These are phyloP conservation scores for Xylaria sp. DNA, from an alignment of 2,329 filamentous ascomycete genomes.

Conservation along the genomic window DNA sequence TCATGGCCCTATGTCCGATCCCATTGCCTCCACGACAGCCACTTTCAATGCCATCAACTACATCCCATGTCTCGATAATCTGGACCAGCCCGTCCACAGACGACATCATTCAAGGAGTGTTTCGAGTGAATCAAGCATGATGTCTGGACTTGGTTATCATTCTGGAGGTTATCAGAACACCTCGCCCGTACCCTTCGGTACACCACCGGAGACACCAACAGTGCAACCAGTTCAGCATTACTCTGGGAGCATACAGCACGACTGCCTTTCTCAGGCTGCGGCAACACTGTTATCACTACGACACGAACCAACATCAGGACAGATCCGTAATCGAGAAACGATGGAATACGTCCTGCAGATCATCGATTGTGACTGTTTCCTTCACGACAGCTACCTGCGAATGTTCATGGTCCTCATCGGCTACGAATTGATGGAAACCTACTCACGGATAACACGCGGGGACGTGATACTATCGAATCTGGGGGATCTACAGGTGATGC, in stretches of 20 bases:
- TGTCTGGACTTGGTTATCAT: constrained; percentile 19
- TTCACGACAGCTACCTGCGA: constrained; percentile 16
- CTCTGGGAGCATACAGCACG: constrained; percentile 15
- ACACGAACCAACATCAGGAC: constrained; percentile 8
- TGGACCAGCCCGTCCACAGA: constrained; percentile 8
- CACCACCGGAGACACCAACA: constrained; percentile 22
- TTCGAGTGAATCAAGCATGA: constrained; percentile 22
- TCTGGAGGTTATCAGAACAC: constrained; percentile 12
- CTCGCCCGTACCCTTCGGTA: constrained; percentile 17
- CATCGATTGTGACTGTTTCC: constrained; percentile 23
- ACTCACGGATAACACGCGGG: constrained; percentile 15
- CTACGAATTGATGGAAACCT: constrained; percentile 23
- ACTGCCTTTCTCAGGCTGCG: constrained; percentile 21
- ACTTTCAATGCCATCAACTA: constrained; percentile 17
- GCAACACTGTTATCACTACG: constrained; percentile 17
- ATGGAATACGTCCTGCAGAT: constrained; percentile 21
- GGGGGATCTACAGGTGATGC: constrained; percentile 20
- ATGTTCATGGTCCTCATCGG: constrained; percentile 23
- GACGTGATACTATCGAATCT: constrained; percentile 15
- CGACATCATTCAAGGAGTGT: constrained; percentile 21
- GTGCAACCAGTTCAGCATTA: constrained; percentile 9
- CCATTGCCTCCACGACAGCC: constrained; percentile 9
- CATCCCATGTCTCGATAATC: constrained; percentile 14
- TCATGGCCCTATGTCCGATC: constrained; percentile 17
- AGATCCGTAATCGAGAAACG: constrained; percentile 11